A percentile compares a stretch with the other conserved stretches of the same genome.
Evolutionary conservation across 202 grass and related monocot species (phyloP).

Genomic region (Saccharum hybrid): DNA sequence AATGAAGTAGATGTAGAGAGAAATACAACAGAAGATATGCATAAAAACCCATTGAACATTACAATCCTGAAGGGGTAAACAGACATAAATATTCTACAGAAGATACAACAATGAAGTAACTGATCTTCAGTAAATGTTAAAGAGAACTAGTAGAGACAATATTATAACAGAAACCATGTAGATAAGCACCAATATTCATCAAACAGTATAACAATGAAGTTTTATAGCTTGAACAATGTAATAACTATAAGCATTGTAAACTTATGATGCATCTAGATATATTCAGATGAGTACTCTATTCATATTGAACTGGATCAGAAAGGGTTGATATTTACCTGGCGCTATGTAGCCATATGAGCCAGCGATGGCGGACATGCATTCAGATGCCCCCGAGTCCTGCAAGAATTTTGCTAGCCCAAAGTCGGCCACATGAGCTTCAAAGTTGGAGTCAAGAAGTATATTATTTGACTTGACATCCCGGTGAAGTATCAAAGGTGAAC

Average conservation of each 20-base stretch:
- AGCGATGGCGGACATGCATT: conserved; percentile 97
- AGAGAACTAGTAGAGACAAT: not conserved
- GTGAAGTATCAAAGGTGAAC: conserved; percentile 58
- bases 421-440: conserved; percentile 75
- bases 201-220: conserved; percentile 2
- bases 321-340: conserved; percentile 61
- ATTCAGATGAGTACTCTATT: not conserved
- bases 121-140: conserved; percentile 2
- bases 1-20: not conserved
- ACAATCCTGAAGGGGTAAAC: not conserved
- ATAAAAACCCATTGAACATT: not conserved
- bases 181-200: not conserved
- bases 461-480: conserved; percentile 76
- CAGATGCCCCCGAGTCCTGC: conserved; percentile 83
- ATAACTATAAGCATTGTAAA: conserved; percentile 21
- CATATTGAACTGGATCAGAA: not conserved
- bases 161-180: not conserved
- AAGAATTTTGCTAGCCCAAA: conserved; percentile 68
- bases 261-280: not conserved
- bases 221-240: not conserved
- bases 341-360: conserved; percentile 99
- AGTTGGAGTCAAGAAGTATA: conserved; percentile 67
- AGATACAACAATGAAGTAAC: conserved; percentile 22
- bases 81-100: not conserved
- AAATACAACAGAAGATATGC: not conserved